A percentile compares a stretch with the other conserved stretches of the same genome.
Evolutionary conservation across 345 rosid genomes (phyloP).

Genomic region (Psidium guajava): DNA sequence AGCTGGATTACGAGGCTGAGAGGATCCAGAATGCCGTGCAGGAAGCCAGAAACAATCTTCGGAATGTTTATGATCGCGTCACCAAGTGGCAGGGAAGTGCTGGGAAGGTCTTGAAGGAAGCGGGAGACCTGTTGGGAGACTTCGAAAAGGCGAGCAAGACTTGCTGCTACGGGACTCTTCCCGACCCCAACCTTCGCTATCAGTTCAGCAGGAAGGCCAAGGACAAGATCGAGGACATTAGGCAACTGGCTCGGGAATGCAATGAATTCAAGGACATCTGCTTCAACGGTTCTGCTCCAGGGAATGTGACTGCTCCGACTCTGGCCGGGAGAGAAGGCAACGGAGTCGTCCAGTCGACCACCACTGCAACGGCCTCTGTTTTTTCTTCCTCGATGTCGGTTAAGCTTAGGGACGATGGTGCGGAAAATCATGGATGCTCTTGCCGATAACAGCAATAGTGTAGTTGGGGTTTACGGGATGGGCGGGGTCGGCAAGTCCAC

Average conservation of each 20-base stretch:
- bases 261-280: neutral
- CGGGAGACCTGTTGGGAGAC: accelerated
- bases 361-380: accelerated
- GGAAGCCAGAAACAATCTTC: accelerated
- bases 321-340: accelerated
- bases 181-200: neutral
- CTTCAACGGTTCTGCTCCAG: accelerated
- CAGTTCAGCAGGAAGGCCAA: neutral
- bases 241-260: accelerated
- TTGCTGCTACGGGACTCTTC: neutral
- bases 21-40: accelerated
- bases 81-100: accelerated
- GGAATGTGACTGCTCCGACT: accelerated
- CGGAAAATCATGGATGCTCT: neutral
- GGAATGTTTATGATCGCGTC: accelerated
- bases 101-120: neutral
- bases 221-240: accelerated
- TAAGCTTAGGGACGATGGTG: accelerated
- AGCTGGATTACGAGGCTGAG: accelerated
- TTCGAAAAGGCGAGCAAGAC: neutral
- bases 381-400: neutral
- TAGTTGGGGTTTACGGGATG: neutral
- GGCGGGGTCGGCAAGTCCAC: neutral
- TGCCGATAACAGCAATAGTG: neutral
- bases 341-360: neutral